These are phyloP conservation scores for Ophiosphaerella narmari DNA, from an alignment of 2,329 filamentous ascomycete genomes.

Conservation along the genomic window DNA sequence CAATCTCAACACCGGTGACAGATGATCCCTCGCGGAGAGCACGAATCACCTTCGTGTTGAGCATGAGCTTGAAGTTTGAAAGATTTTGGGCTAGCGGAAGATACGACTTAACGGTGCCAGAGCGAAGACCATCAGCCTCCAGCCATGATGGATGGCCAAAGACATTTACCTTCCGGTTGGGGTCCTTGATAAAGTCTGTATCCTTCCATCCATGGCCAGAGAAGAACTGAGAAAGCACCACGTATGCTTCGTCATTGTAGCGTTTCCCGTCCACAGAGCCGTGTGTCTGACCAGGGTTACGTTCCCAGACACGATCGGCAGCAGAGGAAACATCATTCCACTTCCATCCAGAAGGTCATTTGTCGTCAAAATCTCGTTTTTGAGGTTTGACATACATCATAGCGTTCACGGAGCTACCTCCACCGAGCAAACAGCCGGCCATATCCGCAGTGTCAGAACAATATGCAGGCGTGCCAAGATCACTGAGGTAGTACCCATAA, in stretches of 20 bases:
- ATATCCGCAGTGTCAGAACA: constrained; percentile 72
- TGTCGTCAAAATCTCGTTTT: constrained; percentile 67
- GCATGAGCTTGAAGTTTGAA: constrained; percentile 68
- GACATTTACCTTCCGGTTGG: constrained; percentile 63
- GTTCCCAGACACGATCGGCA: constrained; percentile 67
- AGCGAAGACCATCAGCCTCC: constrained; percentile 66
- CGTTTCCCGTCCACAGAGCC: constrained; percentile 68
- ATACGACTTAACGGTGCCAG: constrained; percentile 72
- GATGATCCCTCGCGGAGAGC: constrained; percentile 65
- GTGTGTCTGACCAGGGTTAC: constrained; percentile 70
- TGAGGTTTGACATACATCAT: constrained; percentile 44
- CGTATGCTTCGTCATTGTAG: constrained; percentile 68
- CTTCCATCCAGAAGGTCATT: constrained; percentile 74
- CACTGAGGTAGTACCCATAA: constrained; percentile 40
- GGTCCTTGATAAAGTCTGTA: constrained; percentile 64
- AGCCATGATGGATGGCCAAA: constrained; percentile 70
- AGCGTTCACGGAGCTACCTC: constrained; percentile 66
- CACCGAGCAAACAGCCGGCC: constrained; percentile 71
- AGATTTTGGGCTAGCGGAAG: constrained; percentile 64
- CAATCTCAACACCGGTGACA: constrained; percentile 67
- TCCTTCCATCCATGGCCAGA: constrained; percentile 64
- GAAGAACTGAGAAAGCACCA: constrained; percentile 66
- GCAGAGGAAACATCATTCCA: constrained; percentile 63
- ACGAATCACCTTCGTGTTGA: constrained; percentile 67
- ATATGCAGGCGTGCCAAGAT: constrained; percentile 33